Percentiles rank a stretch among this genome's conserved stretches.
Conservation (phyloP, 2,329 filamentous ascomycete genomes). For the Verticillium dahliae region DNA sequence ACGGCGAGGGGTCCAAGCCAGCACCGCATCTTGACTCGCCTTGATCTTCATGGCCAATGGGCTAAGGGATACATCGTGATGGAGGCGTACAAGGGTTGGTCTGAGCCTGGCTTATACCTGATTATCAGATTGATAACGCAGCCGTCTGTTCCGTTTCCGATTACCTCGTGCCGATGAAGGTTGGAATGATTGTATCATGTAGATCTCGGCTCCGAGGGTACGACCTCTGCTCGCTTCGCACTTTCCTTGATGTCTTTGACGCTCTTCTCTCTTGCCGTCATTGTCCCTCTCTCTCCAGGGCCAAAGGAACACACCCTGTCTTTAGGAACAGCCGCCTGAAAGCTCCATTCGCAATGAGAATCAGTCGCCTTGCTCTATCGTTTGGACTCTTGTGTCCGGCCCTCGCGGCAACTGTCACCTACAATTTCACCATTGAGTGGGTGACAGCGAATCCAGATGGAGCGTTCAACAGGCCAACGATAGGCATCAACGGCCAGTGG, state of each 20-base stretch:
- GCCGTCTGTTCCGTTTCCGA: neutral
- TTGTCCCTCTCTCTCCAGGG: neutral
- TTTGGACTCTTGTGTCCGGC: neutral
- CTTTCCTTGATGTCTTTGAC: neutral
- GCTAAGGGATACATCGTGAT: neutral
- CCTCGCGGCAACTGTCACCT: constrained; percentile 37
- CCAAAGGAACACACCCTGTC: neutral
- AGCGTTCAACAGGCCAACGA: constrained; percentile 54
- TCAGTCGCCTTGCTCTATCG: neutral
- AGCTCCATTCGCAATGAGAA: neutral
- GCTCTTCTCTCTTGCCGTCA: neutral
- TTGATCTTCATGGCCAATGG: neutral
- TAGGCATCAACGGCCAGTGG: constrained; percentile 74
- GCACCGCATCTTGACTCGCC: neutral
- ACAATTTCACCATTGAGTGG: constrained; percentile 67
- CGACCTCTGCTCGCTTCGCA: neutral
- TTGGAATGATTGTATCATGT: neutral
- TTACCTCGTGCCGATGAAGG: neutral
- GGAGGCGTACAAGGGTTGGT: neutral
- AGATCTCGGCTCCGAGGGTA: neutral
- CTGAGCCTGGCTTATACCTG: neutral
- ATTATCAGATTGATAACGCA: constrained; percentile 4
- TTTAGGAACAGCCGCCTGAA: neutral
- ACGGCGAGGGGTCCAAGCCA: neutral
- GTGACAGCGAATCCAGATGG: constrained; percentile 67